These are phyloP conservation scores for Arabidopsis lyrata DNA, from an alignment of 441 rosid species.

Conservation along the genomic window DNA sequence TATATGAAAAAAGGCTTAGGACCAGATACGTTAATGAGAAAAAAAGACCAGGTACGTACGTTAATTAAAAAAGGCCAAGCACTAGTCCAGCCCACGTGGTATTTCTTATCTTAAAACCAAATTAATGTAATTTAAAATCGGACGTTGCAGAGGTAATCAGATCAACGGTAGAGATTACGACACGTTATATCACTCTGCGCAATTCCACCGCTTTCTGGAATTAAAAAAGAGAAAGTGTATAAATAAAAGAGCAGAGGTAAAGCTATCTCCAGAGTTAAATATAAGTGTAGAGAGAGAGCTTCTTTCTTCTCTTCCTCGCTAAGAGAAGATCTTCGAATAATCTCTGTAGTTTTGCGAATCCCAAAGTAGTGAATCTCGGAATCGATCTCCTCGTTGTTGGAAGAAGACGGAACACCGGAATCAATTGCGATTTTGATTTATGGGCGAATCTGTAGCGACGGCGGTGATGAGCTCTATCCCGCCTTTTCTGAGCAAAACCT, in stretches of 20 bases:
- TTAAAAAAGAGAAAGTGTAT: conserved; percentile 4
- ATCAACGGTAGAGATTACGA: background rate
- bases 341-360: too few relatives aligned
- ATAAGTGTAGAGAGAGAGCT: background rate
- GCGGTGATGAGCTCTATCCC: conserved; percentile 55
- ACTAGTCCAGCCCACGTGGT: too few relatives aligned
- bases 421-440: conserved; percentile 3
- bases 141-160: too few relatives aligned
- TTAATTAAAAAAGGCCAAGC: too few relatives aligned
- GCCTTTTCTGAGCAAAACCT: conserved; percentile 82
- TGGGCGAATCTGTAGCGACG: conserved; percentile 43
- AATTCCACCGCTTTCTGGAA: conserved; percentile 42
- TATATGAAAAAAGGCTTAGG: too few relatives aligned
- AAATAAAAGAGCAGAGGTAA: conserved; percentile 28
- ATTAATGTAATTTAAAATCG: too few relatives aligned
- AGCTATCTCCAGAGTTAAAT: background rate
- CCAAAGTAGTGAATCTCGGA: background rate
- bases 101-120: too few relatives aligned
- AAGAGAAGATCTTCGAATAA: conserved; percentile 5
- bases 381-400: background rate
- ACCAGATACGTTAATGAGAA: too few relatives aligned
- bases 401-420: too few relatives aligned
- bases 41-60: too few relatives aligned
- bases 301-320: conserved; percentile 13
- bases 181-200: conserved; percentile 21